These are phyloP conservation scores for Nelumbo lutea DNA, from an alignment of 164 flowering plant species.

Conservation along the genomic window DNA sequence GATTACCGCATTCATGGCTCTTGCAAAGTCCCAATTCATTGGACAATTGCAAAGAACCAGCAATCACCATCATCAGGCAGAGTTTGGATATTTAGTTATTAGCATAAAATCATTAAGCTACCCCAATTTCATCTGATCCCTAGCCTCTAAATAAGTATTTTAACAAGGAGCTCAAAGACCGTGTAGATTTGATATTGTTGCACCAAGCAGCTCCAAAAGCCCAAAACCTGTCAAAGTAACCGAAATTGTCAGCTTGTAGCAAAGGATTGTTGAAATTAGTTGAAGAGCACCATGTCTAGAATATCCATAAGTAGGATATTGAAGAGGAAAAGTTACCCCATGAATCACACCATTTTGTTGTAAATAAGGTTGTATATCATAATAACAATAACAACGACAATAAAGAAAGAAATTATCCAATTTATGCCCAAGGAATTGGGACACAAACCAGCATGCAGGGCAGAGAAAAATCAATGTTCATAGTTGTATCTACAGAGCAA, in stretches of 20 bases:
- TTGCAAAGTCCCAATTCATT: slow-evolving; percentile 37
- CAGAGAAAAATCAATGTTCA: too few relatives aligned
- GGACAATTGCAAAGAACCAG: slow-evolving; percentile 50
- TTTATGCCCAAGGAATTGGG: too few relatives aligned
- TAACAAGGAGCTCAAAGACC: neutral
- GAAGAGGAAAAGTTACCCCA: neutral
- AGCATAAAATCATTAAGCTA: slow-evolving; percentile 13
- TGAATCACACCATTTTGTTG: neutral
- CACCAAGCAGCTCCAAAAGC: neutral
- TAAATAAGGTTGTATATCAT: too few relatives aligned
- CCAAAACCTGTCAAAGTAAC: slow-evolving; percentile 11
- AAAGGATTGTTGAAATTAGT: neutral
- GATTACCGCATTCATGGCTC: slow-evolving; percentile 17
- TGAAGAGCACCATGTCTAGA: neutral
- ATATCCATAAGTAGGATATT: neutral
- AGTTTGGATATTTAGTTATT: slow-evolving; percentile 6
- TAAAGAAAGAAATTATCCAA: too few relatives aligned
- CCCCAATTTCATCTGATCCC: neutral
- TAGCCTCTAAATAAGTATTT: neutral
- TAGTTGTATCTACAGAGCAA: too few relatives aligned
- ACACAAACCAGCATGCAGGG: too few relatives aligned
- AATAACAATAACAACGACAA: too few relatives aligned
- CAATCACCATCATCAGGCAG: slow-evolving; percentile 34
- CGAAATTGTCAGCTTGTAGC: neutral
- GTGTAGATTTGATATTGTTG: neutral